These are phyloP conservation scores for Arabidopsis suecica DNA, from an alignment of 345 rosid genomes.

Conservation along the genomic window DNA sequence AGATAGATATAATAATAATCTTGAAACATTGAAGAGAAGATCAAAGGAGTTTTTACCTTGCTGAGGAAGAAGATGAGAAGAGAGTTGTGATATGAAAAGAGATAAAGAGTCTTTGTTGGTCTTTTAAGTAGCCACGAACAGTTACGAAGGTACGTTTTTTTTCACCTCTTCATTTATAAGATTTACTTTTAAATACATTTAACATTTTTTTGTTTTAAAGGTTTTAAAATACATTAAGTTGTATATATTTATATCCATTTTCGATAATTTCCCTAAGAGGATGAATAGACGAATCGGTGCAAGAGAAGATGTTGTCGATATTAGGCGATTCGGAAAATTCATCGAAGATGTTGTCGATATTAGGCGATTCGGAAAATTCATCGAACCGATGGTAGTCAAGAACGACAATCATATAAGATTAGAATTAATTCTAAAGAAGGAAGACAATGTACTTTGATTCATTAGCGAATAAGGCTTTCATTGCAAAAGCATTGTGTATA, in stretches of 20 bases:
- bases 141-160: background rate
- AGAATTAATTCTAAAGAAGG: background rate
- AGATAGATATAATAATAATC: background rate
- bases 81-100: conserved; percentile 4
- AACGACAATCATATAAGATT: background rate
- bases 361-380: background rate
- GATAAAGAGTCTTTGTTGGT: conserved; percentile 9
- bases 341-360: background rate
- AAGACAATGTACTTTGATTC: background rate
- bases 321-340: background rate
- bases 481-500: background rate
- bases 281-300: background rate
- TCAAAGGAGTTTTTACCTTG: conserved; percentile 8
- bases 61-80: conserved; percentile 23
- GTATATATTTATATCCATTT: background rate
- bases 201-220: too few relatives aligned
- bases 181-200: background rate
- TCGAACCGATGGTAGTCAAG: background rate
- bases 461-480: background rate
- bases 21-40: conserved; percentile 15
- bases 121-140: conserved; percentile 30
- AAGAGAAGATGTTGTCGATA: background rate
- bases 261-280: background rate
- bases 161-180: background rate
- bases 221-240: background rate